Conservation (phyloP, 208 protist species). For the Trichomonas tenax region DNA sequence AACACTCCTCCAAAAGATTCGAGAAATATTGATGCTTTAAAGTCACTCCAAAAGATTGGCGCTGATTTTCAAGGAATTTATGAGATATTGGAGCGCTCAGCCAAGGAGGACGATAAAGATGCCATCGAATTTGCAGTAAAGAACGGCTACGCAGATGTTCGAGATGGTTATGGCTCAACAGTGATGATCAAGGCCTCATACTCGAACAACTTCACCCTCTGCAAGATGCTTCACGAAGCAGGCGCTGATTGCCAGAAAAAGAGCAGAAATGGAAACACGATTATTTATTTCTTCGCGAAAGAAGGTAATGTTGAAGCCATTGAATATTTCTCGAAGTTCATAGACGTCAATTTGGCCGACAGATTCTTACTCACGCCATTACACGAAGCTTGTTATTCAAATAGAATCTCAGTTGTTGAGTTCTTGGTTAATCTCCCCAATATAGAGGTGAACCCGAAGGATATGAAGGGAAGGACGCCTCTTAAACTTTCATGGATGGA, state of each 20-base stretch:
- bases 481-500: background rate
- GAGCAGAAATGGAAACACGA: background rate
- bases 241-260: background rate
- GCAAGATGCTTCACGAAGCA: background rate
- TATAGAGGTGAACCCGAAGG: background rate
- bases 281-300: background rate
- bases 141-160: background rate
- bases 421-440: background rate
- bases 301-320: background rate
- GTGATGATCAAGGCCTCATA: background rate
- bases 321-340: background rate
- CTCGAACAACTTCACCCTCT: background rate
- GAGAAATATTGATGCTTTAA: background rate
- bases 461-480: background rate
- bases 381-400: background rate
- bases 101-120: background rate
- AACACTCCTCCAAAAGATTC: too few relatives aligned
- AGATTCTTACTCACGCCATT: background rate
- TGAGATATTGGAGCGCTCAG: background rate
- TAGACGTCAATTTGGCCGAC: background rate
- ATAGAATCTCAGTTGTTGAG: background rate
- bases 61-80: background rate
- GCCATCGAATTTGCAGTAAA: background rate
- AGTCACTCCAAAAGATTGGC: background rate
- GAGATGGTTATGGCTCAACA: background rate